Evolutionary conservation across 495 filamentous ascomycete genomes (phyloP).

Genomic region (Mytilinidion resinicola): DNA sequence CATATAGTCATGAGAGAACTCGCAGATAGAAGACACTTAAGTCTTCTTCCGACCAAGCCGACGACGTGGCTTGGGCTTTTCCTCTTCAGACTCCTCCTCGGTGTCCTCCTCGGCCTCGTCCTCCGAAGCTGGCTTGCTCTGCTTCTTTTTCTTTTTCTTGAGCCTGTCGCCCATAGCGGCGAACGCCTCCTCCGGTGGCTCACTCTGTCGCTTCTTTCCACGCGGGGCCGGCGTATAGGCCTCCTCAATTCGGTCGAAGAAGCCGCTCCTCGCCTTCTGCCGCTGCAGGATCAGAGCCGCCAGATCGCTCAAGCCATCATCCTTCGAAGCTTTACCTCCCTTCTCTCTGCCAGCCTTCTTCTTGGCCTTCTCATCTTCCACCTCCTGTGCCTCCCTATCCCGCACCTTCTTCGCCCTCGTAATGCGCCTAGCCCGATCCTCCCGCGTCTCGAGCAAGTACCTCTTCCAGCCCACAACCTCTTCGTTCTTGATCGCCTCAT

Average conservation of each 20-base stretch:
- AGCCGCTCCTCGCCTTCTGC: conserved; percentile 43
- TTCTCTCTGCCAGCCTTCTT: conserved; percentile 6
- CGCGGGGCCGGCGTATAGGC: conserved; percentile 60
- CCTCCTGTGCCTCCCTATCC: conserved; percentile 55
- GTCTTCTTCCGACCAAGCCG: too few relatives aligned
- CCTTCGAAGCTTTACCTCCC: conserved; percentile 30
- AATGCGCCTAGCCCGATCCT: conserved; percentile 8
- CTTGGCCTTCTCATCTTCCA: conserved; percentile 43
- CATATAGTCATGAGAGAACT: too few relatives aligned
- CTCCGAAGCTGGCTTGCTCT: not conserved
- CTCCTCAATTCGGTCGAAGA: conserved; percentile 62
- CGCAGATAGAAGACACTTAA: too few relatives aligned
- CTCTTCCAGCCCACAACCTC: conserved; percentile 58
- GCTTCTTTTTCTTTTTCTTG: conserved; percentile 41
- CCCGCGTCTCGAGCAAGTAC: conserved; percentile 61
- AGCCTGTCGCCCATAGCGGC: conserved; percentile 42
- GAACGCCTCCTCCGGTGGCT: conserved; percentile 64
- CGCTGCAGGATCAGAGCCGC: conserved; percentile 54
- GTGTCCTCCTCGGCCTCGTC: not conserved
- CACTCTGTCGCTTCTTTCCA: conserved; percentile 46
- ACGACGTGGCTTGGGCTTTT: too few relatives aligned
- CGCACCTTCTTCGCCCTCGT: conserved; percentile 9
- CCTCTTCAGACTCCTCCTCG: too few relatives aligned
- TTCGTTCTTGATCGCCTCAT: conserved; percentile 65
- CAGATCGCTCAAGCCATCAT: conserved; percentile 40